Base-by-base conservation (phyloP, 1,284 basidiomycete species). In the Ceratobasidium sp. region DNA sequence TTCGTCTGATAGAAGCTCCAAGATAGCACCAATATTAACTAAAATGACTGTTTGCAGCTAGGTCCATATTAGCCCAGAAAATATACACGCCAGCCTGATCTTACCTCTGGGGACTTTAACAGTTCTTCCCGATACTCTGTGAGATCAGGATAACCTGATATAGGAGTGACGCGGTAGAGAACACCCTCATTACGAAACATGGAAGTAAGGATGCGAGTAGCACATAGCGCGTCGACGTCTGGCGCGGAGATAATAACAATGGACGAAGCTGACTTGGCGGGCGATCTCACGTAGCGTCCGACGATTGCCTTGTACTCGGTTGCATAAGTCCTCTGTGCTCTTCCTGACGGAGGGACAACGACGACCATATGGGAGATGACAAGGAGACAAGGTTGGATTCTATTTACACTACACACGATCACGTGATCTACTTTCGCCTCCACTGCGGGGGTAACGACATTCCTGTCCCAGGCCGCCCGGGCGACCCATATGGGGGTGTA, bases 181-280 rank as follows among this genome's bases (percentile, higher is more conserved):
- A 99, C 91, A 82, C 98, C 96, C 87, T 99, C 98, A 81, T 97
- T 94, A 80, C 92, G 93, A 85, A 99, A 91, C 26, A 99, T 87
- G 50, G 92, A 92, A n/a, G 93, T 92, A 62, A 99, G 89, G 89
- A 99, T 96, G 65, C 93, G 90, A 4, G 94, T 91, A 5, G 96
- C 96, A 84, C 95, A 97, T 6, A 98, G 86, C 17, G 95, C 94
- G 85, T 98, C 96, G 64, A 97, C 94, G 83, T 97, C 94, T 13
- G 95, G 94, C 3, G 95, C 91, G 64, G 94, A 94, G 79, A 97
- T 91, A 77, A 98, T 89, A 80, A 96, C 90, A 69, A 97, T 91
- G 0, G 93, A 94, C 9, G 93, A 92, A 0, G 93, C 94, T 6
- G 94, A 91, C 6, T 92, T 90, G 59, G 90, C 86, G 1, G 93